Evolutionary conservation across 106 monocot genomes (phyloP), one percentile per base, ranked within the genome.

Genomic region (Platanthera zijinensis): DNA sequence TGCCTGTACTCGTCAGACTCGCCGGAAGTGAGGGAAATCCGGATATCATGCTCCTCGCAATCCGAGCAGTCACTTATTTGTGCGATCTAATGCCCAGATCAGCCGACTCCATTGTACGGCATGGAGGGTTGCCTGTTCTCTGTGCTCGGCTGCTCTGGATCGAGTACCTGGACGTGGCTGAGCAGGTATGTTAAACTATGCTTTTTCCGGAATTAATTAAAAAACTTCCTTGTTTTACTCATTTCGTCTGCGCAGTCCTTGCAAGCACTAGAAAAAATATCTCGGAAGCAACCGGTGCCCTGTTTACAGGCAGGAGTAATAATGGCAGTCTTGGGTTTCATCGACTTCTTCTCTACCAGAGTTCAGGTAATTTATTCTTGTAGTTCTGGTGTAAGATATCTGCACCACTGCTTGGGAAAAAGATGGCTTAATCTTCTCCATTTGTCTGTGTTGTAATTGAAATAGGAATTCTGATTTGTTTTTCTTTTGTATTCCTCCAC

Each of bases 191-290:
- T 52, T 39, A 11, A 15, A 19, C 1, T 6, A 0, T 21, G 59
- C 5, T 61, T 61, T 61, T 61, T 30, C 66, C n/a, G 48, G 17
- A 70, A 47, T 70, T 70, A 17, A 47, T 48, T 48, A 17, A 48
- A 70, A 1, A 6, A 5, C 17, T 48, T 21, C 48, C 48, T n/a
- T 70, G 69, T 45, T 69, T 69, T 45, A 19, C 14, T 46, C 39
- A 39, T 15, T 53, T 46, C 46, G n/a, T 48, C 9, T 73, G 3
- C 50, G 53, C 52, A 97, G 96, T 91, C 89, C 56, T 74, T 94
- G 77, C 89, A 94, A 89, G 91, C 87, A 57, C 79, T 97, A 75
- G 89, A 91, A 61, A 97, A 93, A 78, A 89, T 93, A 10, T 91
- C 96, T 7, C 71, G 48, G 72, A 72, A 70, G 62, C 87, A 88